Evolutionary conservation across 352 stramenopile genomes (phyloP).

Genomic region (Saprolegnia parasitica): DNA sequence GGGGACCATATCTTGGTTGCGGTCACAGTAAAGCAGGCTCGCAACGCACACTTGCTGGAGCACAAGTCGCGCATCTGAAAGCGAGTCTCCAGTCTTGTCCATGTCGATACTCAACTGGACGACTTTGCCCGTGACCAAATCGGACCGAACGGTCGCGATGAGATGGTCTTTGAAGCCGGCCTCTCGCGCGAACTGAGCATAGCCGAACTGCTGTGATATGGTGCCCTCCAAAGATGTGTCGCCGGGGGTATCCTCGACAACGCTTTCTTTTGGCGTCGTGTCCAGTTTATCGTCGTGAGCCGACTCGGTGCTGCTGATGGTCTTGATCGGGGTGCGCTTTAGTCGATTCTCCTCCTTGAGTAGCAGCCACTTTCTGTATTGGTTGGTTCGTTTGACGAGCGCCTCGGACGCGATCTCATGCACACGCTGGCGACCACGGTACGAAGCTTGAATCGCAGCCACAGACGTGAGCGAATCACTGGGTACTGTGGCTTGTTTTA

Average conservation of each 20-base stretch:
- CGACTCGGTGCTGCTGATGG: not conserved
- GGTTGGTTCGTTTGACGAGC: not conserved
- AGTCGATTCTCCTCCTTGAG: constrained; percentile 8
- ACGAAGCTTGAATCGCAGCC: constrained; percentile 26
- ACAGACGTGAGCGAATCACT: constrained; percentile 7
- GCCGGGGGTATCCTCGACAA: not conserved
- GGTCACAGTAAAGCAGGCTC: constrained; percentile 25
- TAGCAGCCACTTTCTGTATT: constrained; percentile 18
- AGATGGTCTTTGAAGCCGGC: not conserved
- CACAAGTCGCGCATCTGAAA: constrained; percentile 10
- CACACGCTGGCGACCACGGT: not conserved
- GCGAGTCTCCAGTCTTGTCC: not conserved
- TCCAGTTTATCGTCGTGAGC: not conserved
- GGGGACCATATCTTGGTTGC: constrained; percentile 23
- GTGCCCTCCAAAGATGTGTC: not conserved
- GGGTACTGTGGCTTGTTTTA: not conserved
- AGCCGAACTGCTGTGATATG: not conserved
- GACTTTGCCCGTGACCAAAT: not conserved
- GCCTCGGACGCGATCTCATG: not conserved
- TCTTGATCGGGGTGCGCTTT: not conserved
- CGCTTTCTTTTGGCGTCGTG: not conserved
- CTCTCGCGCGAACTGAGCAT: not conserved
- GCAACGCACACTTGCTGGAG: constrained; percentile 17
- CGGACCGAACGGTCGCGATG: constrained; percentile 3
- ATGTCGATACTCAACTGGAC: constrained; percentile 3